Percentiles rank a stretch among this genome's conserved stretches.
Evolutionary conservation across 2,329 filamentous ascomycete species (phyloP).

Genomic region (Scortechinia acanthostroma): DNA sequence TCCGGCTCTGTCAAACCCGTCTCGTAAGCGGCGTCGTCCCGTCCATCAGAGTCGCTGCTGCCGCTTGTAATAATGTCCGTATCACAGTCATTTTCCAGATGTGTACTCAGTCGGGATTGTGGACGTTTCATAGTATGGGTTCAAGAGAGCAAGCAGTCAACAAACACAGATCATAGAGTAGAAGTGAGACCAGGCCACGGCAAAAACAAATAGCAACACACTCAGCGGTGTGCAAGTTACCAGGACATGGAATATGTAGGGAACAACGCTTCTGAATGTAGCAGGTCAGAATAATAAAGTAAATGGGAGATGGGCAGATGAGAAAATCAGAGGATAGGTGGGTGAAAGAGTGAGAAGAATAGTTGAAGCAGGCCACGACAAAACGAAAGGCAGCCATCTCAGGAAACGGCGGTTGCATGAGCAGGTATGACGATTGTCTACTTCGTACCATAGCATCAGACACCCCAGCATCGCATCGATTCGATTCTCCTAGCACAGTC

Average conservation of each 20-base stretch:
- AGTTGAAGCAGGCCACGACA: not conserved
- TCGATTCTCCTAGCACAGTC: no score
- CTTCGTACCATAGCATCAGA: no score
- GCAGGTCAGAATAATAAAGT: not conserved
- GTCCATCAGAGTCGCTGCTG: not conserved
- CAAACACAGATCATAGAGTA: not conserved
- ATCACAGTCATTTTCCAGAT: conserved; percentile 1
- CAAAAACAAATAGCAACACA: not conserved
- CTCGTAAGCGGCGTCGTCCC: not conserved
- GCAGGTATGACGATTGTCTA: no score
- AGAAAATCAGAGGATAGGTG: not conserved
- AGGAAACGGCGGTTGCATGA: no score
- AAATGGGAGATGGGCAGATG: not conserved
- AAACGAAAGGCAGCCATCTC: no score
- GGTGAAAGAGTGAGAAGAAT: no score
- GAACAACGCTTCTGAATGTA: not conserved
- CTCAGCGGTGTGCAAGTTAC: not conserved
- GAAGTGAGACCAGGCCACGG: not conserved
- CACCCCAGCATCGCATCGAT: no score
- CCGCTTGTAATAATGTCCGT: not conserved
- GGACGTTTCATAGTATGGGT: not conserved
- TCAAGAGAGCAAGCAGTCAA: not conserved
- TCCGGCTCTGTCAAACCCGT: not conserved
- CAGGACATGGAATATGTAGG: not conserved
- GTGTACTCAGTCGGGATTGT: not conserved